Percentiles rank a stretch among this genome's conserved stretches.
phyloP scores from a whole-genome alignment of 108 stramenopile species.

The Pseudonitzschia multiseries region DNA sequence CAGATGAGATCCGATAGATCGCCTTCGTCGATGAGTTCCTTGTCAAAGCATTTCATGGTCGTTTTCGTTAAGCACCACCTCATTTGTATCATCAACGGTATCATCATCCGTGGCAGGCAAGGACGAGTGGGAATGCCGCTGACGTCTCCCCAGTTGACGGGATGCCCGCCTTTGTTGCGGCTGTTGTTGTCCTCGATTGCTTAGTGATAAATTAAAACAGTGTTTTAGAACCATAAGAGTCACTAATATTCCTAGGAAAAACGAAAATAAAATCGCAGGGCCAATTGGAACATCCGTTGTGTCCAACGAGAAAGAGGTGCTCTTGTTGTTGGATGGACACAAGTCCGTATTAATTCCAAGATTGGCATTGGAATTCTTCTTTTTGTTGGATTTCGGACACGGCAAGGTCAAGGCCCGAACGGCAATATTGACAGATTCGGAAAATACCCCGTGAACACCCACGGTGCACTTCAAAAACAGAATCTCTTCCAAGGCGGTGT shows the following conservation, averaged over 20 bases:
- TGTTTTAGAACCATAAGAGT: conserved; percentile 52
- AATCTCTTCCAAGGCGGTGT: conserved; percentile 1
- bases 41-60: background rate
- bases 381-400: conserved; percentile 35
- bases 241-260: conserved; percentile 13
- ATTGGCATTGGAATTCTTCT: conserved; percentile 40
- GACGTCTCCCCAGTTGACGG: background rate
- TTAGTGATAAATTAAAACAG: background rate
- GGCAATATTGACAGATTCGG: conserved; percentile 20
- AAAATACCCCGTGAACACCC: conserved; percentile 15
- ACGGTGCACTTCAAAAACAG: conserved; percentile 12
- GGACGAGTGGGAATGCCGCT: background rate
- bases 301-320: conserved; percentile 38
- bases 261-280: conserved; percentile 62
- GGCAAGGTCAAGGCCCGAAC: conserved; percentile 50
- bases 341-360: background rate
- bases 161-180: background rate
- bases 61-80: background rate
- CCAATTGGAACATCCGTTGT: conserved; percentile 55
- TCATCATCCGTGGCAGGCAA: background rate
- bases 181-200: background rate
- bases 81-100: background rate
- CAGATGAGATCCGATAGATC: too few species aligned
- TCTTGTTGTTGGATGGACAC: conserved; percentile 20
- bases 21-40: background rate